A percentile compares a stretch with the other conserved stretches of the same genome.
Evolutionary conservation across 306 rosid species (phyloP).

Genomic region (Cyclanthera cordifolia): DNA sequence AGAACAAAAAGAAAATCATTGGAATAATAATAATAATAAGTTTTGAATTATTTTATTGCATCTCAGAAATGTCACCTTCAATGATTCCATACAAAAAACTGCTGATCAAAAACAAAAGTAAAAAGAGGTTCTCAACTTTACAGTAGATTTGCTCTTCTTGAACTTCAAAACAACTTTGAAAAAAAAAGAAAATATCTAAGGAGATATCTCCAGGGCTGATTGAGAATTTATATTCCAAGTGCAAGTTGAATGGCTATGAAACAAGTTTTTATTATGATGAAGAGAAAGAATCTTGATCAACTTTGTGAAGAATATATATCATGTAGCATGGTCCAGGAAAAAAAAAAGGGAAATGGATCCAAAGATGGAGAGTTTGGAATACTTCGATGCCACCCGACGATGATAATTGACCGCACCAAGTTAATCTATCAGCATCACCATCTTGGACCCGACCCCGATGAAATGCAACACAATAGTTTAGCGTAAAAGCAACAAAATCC

Average conservation of each 20-base stretch:
- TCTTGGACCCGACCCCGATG: conserved; percentile 3
- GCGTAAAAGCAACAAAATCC: neutral
- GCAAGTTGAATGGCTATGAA: conserved; percentile 9
- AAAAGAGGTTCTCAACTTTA: neutral
- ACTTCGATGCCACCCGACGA: neutral
- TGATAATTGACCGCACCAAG: neutral
- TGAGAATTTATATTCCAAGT: neutral
- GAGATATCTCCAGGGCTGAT: neutral
- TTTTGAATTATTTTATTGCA: neutral
- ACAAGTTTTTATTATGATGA: conserved; percentile 4
- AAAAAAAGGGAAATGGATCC: neutral
- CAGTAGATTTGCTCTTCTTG: neutral
- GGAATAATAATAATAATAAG: too few relatives aligned
- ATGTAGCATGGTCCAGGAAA: conserved; percentile 13
- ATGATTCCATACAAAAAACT: neutral
- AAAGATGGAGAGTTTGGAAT: conserved; percentile 8
- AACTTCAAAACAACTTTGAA: neutral
- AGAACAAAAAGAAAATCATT: too few relatives aligned
- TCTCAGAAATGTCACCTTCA: neutral
- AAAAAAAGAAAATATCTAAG: neutral
- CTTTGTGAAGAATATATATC: conserved; percentile 3
- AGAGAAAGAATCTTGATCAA: conserved; percentile 2
- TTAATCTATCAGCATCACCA: conserved; percentile 10
- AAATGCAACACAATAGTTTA: neutral
- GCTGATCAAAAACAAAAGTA: neutral